Evolutionary conservation across 2,329 filamentous ascomycete species (phyloP).

Genomic region (Cytospora chrysosperma): DNA sequence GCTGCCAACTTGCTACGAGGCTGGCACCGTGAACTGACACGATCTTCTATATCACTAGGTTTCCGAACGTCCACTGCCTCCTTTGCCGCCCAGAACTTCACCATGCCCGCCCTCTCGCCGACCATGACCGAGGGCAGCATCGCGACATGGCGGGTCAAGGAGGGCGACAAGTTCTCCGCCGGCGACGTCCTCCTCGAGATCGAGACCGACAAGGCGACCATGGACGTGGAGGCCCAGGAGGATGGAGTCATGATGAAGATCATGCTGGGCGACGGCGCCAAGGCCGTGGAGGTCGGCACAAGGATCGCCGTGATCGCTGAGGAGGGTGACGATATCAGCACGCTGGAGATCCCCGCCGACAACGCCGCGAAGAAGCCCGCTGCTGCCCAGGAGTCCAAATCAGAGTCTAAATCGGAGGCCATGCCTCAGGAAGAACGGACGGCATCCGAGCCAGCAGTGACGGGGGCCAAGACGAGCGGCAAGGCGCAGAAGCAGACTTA

Average conservation of each 20-base stretch:
- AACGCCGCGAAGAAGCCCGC: conserved; percentile 47
- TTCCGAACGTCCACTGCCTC: conserved; percentile 62
- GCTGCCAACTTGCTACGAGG: background rate
- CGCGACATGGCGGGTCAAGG: conserved; percentile 79
- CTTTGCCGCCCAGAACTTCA: conserved; percentile 80
- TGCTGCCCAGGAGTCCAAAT: conserved; percentile 26
- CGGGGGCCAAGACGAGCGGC: conserved; percentile 34
- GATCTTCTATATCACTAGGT: conserved; percentile 43
- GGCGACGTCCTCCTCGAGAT: conserved; percentile 89
- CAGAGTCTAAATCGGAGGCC: conserved; percentile 21
- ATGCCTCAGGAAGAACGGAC: conserved; percentile 27
- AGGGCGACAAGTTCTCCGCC: conserved; percentile 77
- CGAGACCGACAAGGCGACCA: conserved; percentile 91
- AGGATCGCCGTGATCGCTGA: conserved; percentile 84
- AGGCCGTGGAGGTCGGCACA: conserved; percentile 73
- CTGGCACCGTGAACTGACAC: conserved; percentile 2
- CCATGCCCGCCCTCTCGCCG: conserved; percentile 86
- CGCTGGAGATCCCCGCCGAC: conserved; percentile 73
- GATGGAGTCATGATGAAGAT: conserved; percentile 87
- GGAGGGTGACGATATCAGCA: conserved; percentile 72
- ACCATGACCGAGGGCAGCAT: conserved; percentile 96
- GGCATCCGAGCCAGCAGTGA: conserved; percentile 20
- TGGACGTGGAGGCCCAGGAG: conserved; percentile 93
- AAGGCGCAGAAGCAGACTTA: conserved; percentile 65
- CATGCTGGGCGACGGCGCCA: conserved; percentile 68